Base-by-base conservation (phyloP, 108 stramenopile genomes). In the Conticribra guillardii region DNA sequence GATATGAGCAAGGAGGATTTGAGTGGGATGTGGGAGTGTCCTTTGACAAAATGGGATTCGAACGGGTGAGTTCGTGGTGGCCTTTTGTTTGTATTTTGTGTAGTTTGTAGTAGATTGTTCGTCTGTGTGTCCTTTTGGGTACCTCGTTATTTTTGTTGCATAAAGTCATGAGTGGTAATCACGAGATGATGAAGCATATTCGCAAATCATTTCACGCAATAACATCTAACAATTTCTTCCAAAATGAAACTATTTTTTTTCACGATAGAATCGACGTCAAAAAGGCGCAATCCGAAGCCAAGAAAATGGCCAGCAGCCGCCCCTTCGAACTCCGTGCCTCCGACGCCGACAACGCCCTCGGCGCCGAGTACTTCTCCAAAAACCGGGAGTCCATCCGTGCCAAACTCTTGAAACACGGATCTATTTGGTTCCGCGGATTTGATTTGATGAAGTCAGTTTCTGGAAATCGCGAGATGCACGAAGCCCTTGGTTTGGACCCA, bases 351-450 rank as follows among this genome's bases (percentile, higher is more conserved):
- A 92, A 92, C 70, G 81, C 67, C 23, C 51, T 67, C 80, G 91
- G 89, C 48, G 87, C 79, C 15, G 71, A 64, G 5, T 93, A 90
- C 64, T 92, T 93, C 62, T 24, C 59, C 11, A 41, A 89, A 26
- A 91, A 92, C 61, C 79, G 65, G 63, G 84, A 92, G 5, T 54
- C 74, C 50, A 82, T 95, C 52, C 81, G 89, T 5, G 41, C 56
- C 9, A 81, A 88, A 24, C 76, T 95, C 16, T 51, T 92, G 22
- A 83, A 92, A 64, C 73, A 91, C 60, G 94, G 94, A 19, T 81
- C 89, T 23, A 81, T 95, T 65, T 96, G 95, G 95, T 85, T 96
- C 44, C 82, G 95, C 4, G 91, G 91, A 48, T 96, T 96, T 75
- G 89, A 89, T 53, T 80, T 96, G 51, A 90, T 87, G 85, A 82